Percentiles rank a stretch among this genome's conserved stretches.
Evolutionary conservation across 2,329 filamentous ascomycete species (phyloP).

Genomic region (Ceratocystis diversiconidia): DNA sequence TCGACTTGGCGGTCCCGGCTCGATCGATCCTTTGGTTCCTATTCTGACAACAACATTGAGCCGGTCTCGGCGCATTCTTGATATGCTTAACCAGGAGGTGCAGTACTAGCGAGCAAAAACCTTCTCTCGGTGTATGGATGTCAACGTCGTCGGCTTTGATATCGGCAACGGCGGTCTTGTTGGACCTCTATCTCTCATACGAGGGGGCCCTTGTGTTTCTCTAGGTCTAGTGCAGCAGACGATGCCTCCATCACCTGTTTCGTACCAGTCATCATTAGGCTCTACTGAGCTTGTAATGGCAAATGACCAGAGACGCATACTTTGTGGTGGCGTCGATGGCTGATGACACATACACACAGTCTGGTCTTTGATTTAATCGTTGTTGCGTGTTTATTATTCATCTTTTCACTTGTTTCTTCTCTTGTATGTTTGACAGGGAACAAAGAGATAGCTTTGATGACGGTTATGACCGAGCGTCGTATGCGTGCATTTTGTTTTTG

Average conservation of each 20-base stretch:
- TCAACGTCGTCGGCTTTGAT: not conserved
- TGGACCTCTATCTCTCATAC: not conserved
- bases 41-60: conserved; percentile 33
- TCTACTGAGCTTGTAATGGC: not conserved
- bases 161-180: not conserved
- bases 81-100: conserved; percentile 17
- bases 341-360: too few species aligned
- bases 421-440: not conserved
- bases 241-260: not conserved
- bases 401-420: not conserved
- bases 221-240: not conserved
- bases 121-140: not conserved
- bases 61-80: conserved; percentile 25
- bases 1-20: conserved; percentile 29
- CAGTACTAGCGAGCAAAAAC: conserved; percentile 6
- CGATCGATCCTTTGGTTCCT: conserved; percentile 33
- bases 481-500: not conserved
- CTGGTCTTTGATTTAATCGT: not conserved
- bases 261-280: not conserved
- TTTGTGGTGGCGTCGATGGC: not conserved
- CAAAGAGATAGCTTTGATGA: conserved; percentile 5
- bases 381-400: not conserved
- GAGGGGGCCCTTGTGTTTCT: not conserved
- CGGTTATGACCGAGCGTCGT: conserved; percentile 2
- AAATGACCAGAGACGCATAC: not conserved